A percentile compares a stretch with the other conserved stretches of the same genome.
Evolutionary conservation across 306 rosid genomes (phyloP).

Genomic region (Quercus alba): DNA sequence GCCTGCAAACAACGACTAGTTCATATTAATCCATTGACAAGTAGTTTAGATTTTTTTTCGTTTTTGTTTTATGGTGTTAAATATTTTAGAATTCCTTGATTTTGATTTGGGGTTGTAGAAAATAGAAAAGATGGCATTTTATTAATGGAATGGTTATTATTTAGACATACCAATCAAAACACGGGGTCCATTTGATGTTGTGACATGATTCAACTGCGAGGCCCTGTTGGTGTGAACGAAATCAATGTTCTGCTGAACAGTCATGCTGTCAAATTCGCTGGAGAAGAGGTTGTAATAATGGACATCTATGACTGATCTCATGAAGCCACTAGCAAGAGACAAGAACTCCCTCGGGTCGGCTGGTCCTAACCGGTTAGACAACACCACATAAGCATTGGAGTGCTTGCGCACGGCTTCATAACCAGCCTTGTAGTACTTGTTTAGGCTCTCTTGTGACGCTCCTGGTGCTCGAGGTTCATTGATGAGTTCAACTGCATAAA

Average conservation of each 20-base stretch:
- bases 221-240: slow-evolving; percentile 50
- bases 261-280: slow-evolving; percentile 25
- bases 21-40: neutral
- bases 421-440: slow-evolving; percentile 58
- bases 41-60: neutral
- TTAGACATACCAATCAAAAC: slow-evolving; percentile 54
- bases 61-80: neutral
- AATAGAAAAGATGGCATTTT: neutral
- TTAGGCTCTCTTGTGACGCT: slow-evolving; percentile 41
- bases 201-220: slow-evolving; percentile 31
- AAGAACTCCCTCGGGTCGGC: slow-evolving; percentile 48
- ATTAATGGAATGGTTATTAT: neutral
- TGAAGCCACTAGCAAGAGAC: slow-evolving; percentile 46
- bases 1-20: slow-evolving; percentile 27
- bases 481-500: slow-evolving; percentile 68
- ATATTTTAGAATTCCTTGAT: neutral
- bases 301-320: slow-evolving; percentile 52
- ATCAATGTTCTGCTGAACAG: slow-evolving; percentile 58
- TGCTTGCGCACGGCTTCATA: slow-evolving; percentile 57
- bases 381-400: slow-evolving; percentile 47
- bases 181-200: slow-evolving; percentile 76
- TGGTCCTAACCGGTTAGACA: slow-evolving; percentile 55
- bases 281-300: slow-evolving; percentile 67
- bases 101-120: neutral
- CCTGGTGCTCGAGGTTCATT: slow-evolving; percentile 70